Evolutionary conservation across 2,329 filamentous ascomycete genomes (phyloP), one percentile per base, ranked within the genome.

Genomic region (Hymenoscyphus fraxineus): DNA sequence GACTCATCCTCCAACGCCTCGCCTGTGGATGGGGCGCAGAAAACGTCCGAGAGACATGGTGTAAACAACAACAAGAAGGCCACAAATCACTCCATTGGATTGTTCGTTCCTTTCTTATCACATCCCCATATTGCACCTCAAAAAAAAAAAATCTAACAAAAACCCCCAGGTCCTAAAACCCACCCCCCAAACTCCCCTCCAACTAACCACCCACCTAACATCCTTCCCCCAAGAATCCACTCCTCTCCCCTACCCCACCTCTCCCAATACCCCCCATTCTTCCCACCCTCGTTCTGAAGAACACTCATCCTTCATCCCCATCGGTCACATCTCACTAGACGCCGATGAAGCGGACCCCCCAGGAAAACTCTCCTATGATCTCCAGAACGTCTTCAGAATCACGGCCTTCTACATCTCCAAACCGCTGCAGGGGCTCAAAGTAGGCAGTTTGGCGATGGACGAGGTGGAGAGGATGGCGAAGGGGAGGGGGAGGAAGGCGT

Each of bases 11-110:
- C 35, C 80, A 82, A 69, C 77, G 81, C 15, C 68, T 81, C 13
- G 77, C 77, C 3, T 83, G 80, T 66, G 79, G 79, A 16, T 83
- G 80, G 80, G 74, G 77, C 51, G 62, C 69, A 13, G 74, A 80
- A 3, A 68, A 75, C 35, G 76, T 82, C 1, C 67, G 70, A 64
- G 51, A 55, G 19, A 70, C 67, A 70, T 61, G 57, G 57, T 13
- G 3, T 6, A 35, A 31, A 22, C 58, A 59, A 44, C 60, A 65
- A 55, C 40, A 31, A 19, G 40, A 58, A 39, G 59, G 58, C 6
- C 19, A 60, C 40, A 62, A 65, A 58, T 60, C 47, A 16, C n/a
- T 65, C 12, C 51, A 63, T 39, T 65, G 64, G 64, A 65, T 65
- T 22, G 64, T 65, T 31, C 12, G 58, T 59, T 32, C 19, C n/a